Percentiles rank a stretch among this genome's conserved stretches.
These are phyloP conservation scores for Boletus huronensis DNA, from an alignment of 768 basidiomycete species.

Conservation along the genomic window DNA sequence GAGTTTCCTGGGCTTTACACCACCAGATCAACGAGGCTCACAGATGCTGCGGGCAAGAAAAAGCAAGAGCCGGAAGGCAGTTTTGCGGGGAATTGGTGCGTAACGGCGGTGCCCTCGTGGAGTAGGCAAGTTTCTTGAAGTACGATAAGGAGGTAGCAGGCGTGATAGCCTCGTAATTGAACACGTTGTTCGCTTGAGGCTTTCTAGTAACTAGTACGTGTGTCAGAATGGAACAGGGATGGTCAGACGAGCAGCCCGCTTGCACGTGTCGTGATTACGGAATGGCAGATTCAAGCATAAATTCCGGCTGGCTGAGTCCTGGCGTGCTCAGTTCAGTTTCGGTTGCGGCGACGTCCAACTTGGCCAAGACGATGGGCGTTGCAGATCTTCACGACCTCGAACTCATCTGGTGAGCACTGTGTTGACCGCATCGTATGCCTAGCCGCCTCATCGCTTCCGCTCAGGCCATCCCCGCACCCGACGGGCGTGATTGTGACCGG, in stretches of 20 bases:
- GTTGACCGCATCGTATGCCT: constrained; percentile 14
- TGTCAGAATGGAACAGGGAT: too few relatives aligned
- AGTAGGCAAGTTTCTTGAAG: constrained; percentile 5
- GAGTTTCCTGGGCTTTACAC: constrained; percentile 29
- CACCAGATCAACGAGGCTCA: constrained; percentile 18
- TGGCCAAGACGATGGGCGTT: constrained; percentile 25
- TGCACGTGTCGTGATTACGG: constrained; percentile 25
- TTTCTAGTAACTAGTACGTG: too few relatives aligned
- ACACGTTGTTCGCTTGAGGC: constrained; percentile 17
- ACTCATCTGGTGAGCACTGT: constrained; percentile 47
- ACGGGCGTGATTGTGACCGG: constrained; percentile 67
- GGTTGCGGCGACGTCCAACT: constrained; percentile 19
- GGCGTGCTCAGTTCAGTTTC: constrained; percentile 12
- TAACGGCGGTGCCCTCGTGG: constrained; percentile 16
- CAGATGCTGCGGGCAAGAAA: constrained; percentile 27
- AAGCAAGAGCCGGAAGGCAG: constrained; percentile 35
- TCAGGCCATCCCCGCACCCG: constrained; percentile 58
- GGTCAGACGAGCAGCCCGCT: neutral
- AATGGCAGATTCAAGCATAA: constrained; percentile 21
- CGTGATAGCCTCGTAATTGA: neutral
- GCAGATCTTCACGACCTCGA: constrained; percentile 47
- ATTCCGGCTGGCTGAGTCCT: constrained; percentile 6
- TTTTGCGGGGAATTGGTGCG: constrained; percentile 30
- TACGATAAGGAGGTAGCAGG: neutral
- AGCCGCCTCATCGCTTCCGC: constrained; percentile 6